Base-by-base conservation (phyloP, 2,329 filamentous ascomycete genomes). In the Pseudopithomyces chartarum region DNA sequence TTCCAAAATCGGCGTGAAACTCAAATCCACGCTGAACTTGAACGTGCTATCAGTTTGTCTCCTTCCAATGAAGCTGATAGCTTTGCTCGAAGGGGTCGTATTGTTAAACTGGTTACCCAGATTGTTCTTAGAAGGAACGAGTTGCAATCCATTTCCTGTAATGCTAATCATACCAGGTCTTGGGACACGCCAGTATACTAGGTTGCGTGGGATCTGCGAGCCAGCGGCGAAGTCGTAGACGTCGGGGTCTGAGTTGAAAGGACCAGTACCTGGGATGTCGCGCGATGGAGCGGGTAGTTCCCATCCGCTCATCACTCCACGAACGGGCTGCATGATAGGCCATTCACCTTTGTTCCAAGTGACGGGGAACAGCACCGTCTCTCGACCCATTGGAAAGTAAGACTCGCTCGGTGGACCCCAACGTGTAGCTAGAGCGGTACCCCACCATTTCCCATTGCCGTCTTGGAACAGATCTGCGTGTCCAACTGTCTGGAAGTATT, bases 11-110 rank as follows among this genome's bases (percentile, higher is more conserved):
- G 38, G 38, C 15, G n/a, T 40, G 38, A 40, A 17, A 15, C 15
- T 0, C 19, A 86, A 47, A 54, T 84, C 76, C 2, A 83, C 78
- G 46, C 74, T 79, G 63, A 77, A 86, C 0, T 74, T 79, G 66
- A 86, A 86, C 0, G 83, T 70, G 0, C 81, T 83, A 57, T 85
- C 78, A 2, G 81, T 80, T 63, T 86, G 84, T 1, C 82, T 73
- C 2, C 81, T 76, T 1, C 78, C 80, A 17, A 87, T 71, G 56
- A 86, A 85, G 0, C 80, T 76, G 58, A 82, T 78, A 1, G 78
- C 78, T 76, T 65, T 80, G 75, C 2, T 77, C 69, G 6, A 78
- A 75, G 3, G 78, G 75, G 64, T 76, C 76, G 58, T 79, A 76
- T 1, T 77, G 75, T 54, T 81, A 75, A 19, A 78, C 75, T 79